Conservation (phyloP, 768 basidiomycete species). For the Tremella mesenterica region DNA sequence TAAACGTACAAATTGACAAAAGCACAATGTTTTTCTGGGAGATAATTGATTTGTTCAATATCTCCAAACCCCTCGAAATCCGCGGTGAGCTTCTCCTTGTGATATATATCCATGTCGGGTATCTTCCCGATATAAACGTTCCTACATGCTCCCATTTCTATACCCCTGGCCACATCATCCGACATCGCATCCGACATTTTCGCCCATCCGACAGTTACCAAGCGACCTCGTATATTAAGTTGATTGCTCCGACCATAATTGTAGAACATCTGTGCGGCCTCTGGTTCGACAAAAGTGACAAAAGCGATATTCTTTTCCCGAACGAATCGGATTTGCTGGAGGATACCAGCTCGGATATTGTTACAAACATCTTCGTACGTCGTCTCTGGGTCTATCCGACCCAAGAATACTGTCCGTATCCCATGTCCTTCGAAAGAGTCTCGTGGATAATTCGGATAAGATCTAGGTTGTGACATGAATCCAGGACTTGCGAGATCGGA, state of each 20-base stretch:
- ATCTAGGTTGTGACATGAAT: slow-evolving; percentile 22
- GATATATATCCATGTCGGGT: slow-evolving; percentile 88
- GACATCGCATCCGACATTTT: slow-evolving; percentile 84
- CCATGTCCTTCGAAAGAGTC: slow-evolving; percentile 48
- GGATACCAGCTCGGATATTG: slow-evolving; percentile 86
- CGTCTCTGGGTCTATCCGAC: slow-evolving; percentile 94
- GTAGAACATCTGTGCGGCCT: slow-evolving; percentile 87
- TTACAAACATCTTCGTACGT: slow-evolving; percentile 92
- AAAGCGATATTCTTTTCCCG: slow-evolving; percentile 97
- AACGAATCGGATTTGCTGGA: slow-evolving; percentile 92
- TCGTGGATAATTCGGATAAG: too few relatives aligned
- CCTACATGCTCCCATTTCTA: slow-evolving; percentile 85
- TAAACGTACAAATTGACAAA: slow-evolving; percentile 48
- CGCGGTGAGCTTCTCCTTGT: slow-evolving; percentile 74
- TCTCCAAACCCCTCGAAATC: slow-evolving; percentile 82
- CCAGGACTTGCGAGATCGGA: slow-evolving; percentile 37
- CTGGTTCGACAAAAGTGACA: slow-evolving; percentile 89
- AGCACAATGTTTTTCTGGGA: slow-evolving; percentile 84
- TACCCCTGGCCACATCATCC: slow-evolving; percentile 73
- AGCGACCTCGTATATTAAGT: slow-evolving; percentile 80
- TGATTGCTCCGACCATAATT: slow-evolving; percentile 84
- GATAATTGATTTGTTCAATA: slow-evolving; percentile 90
- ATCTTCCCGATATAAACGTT: slow-evolving; percentile 96
- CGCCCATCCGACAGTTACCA: slow-evolving; percentile 96
- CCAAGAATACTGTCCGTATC: slow-evolving; percentile 89